Evolutionary conservation across 108 stramenopile genomes (phyloP).

Genomic region (Hondaea fermentalgiana): DNA sequence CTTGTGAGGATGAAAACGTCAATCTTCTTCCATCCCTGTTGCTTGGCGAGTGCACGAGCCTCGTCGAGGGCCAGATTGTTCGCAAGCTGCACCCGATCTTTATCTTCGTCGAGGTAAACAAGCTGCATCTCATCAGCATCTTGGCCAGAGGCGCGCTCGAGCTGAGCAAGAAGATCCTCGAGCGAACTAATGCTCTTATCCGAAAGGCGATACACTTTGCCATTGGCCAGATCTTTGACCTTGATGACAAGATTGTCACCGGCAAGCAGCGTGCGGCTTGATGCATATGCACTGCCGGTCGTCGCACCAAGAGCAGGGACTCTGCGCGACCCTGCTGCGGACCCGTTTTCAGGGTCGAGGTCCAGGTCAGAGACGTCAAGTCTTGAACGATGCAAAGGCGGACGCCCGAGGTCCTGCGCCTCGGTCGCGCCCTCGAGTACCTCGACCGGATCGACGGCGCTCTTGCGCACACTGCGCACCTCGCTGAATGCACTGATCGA

Average conservation of each 20-base stretch:
- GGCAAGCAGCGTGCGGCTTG: not conserved
- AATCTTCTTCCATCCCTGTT: slow-evolving; percentile 1
- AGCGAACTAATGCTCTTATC: not conserved
- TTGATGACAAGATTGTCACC: not conserved
- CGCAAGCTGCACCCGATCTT: not conserved
- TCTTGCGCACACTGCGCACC: not conserved
- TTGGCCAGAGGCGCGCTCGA: not conserved
- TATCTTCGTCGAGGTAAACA: not conserved
- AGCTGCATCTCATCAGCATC: not conserved
- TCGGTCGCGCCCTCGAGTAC: not conserved
- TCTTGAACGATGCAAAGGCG: not conserved
- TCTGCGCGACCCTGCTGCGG: not conserved
- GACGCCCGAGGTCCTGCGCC: not conserved
- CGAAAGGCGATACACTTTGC: not conserved
- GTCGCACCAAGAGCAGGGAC: not conserved
- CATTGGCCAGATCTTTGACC: not conserved
- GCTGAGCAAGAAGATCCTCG: not conserved
- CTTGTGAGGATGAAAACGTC: not conserved
- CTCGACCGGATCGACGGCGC: not conserved
- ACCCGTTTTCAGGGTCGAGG: not conserved
- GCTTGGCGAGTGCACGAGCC: not conserved
- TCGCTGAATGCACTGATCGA: slow-evolving; percentile 14
- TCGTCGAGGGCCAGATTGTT: not conserved
- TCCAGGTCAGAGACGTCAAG: not conserved
- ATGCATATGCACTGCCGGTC: not conserved